phyloP scores from a whole-genome alignment of 192 early-diverging fungal genomes.

The Podochytrium sp. region DNA sequence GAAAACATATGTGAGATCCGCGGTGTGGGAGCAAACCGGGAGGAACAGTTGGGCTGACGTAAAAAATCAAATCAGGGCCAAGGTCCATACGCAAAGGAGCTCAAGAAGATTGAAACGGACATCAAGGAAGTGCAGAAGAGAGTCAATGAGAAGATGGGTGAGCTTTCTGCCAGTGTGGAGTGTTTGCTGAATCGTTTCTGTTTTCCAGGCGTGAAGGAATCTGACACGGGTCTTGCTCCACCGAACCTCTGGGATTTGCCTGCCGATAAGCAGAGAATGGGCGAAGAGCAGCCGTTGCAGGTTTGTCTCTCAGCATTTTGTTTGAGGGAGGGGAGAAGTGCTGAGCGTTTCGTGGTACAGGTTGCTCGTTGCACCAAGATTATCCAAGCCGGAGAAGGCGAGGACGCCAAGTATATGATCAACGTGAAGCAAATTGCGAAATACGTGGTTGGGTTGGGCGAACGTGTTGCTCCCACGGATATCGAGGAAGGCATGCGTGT shows the following conservation, averaged over 20 bases:
- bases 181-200: background rate
- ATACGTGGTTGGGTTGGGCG: conserved; percentile 96
- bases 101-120: conserved; percentile 90
- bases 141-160: conserved; percentile 98
- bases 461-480: conserved; percentile 97
- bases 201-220: conserved; percentile 89
- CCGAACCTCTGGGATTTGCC: conserved; percentile 99
- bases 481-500: conserved; percentile 99
- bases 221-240: conserved; percentile 95
- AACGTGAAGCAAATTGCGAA: conserved; percentile 99
- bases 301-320: conserved; percentile 39
- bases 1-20: conserved; percentile 83
- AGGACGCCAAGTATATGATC: conserved; percentile 96
- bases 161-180: background rate
- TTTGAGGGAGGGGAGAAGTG: background rate
- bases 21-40: no score
- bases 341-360: conserved; percentile 37
- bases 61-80: conserved; percentile 70
- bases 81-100: conserved; percentile 95
- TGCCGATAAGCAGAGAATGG: conserved; percentile 97
- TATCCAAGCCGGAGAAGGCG: conserved; percentile 87
- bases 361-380: conserved; percentile 99
- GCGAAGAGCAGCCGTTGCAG: conserved; percentile 92
- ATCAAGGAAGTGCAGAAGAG: conserved; percentile 98
- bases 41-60: conserved; percentile 4